These are phyloP conservation scores for Fusarium protoensiforme DNA, from an alignment of 2,329 filamentous ascomycete species.

Conservation along the genomic window DNA sequence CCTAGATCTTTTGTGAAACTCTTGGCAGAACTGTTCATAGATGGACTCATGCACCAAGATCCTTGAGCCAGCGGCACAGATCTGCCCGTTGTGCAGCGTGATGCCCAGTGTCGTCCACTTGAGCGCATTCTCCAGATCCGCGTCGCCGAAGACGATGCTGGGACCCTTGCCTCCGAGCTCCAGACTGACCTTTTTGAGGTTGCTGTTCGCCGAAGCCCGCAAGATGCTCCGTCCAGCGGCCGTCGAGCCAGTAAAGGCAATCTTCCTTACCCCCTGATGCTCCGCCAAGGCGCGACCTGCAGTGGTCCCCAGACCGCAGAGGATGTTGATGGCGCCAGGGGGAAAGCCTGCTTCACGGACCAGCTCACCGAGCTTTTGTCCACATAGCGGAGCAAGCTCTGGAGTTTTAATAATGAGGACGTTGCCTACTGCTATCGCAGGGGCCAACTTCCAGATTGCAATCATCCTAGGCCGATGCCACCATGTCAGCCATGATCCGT, in stretches of 20 bases:
- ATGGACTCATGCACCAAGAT: not conserved
- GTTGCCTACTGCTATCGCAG: not conserved
- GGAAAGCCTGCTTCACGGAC: not conserved
- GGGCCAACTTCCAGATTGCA: not conserved
- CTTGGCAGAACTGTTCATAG: not conserved
- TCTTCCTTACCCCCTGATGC: not conserved
- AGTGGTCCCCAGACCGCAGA: not conserved
- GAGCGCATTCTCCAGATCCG: not conserved
- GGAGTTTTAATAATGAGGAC: not conserved
- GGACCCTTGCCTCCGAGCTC: not conserved
- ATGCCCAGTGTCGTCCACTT: not conserved
- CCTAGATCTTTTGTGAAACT: not conserved
- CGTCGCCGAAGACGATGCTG: not conserved
- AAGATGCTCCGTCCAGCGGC: not conserved
- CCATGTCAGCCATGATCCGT: no score
- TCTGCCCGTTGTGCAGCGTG: not conserved
- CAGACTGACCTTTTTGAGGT: not conserved
- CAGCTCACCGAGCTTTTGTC: not conserved
- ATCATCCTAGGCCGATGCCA: not conserved
- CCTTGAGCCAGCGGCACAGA: not conserved
- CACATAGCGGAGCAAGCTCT: not conserved
- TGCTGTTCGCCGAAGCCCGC: not conserved
- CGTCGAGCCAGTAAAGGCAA: not conserved
- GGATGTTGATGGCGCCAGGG: no score
- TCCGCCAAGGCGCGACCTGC: not conserved